phyloP scores from a whole-genome alignment of 2,329 filamentous ascomycete genomes.

The Tympanopsis confertula region DNA sequence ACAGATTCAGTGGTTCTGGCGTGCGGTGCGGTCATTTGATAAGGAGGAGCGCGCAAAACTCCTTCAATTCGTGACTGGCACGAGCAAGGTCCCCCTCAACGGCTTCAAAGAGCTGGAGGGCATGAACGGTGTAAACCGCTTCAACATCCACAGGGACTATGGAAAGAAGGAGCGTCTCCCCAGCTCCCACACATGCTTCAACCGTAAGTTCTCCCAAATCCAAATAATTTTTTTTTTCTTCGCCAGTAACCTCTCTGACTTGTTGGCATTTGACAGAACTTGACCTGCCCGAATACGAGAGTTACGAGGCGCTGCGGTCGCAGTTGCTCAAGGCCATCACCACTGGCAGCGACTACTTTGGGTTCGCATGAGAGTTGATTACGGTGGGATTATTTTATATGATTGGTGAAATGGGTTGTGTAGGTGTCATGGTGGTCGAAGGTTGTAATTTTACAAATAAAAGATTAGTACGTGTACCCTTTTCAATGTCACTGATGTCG shows the following conservation, averaged over 20 bases:
- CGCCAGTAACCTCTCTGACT: constrained; percentile 18
- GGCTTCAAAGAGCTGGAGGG: constrained; percentile 98
- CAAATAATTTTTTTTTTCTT: not conserved
- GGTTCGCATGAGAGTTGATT: constrained; percentile 87
- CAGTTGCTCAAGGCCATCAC: constrained; percentile 93
- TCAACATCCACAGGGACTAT: constrained; percentile 98
- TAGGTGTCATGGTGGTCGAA: too few relatives aligned
- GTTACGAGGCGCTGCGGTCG: constrained; percentile 77
- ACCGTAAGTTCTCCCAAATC: constrained; percentile 58
- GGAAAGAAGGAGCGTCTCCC: constrained; percentile 91
- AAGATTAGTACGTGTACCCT: too few relatives aligned
- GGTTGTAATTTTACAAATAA: too few relatives aligned
- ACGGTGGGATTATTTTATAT: too few relatives aligned
- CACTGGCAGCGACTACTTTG: constrained; percentile 90
- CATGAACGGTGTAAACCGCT: constrained; percentile 95
- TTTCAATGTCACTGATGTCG: too few relatives aligned
- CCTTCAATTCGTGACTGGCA: constrained; percentile 94
- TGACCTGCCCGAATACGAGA: constrained; percentile 95
- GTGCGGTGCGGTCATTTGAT: constrained; percentile 90
- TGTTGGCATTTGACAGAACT: constrained; percentile 51
- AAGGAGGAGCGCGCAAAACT: constrained; percentile 97
- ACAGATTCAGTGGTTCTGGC: constrained; percentile 99
- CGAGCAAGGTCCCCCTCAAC: constrained; percentile 94
- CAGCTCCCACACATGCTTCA: constrained; percentile 97
- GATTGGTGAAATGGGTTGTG: too few relatives aligned